Conservation (phyloP, 768 basidiomycete species). For the Suillus clintonianus region DNA sequence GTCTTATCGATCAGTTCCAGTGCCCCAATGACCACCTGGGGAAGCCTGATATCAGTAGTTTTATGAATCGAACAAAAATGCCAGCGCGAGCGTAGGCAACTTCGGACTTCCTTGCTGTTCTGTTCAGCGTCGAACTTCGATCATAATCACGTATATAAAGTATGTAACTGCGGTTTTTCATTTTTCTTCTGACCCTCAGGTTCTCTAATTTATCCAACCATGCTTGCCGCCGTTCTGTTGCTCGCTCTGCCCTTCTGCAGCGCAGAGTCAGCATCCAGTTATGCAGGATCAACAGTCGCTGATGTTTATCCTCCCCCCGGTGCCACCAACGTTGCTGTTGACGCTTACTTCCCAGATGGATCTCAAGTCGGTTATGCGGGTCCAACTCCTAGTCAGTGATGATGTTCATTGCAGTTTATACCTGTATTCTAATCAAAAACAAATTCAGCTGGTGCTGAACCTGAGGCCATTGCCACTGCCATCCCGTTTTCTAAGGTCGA, state of each 20-base stretch:
- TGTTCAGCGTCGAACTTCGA: background rate
- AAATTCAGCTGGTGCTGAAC: constrained; percentile 43
- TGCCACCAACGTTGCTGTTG: constrained; percentile 35
- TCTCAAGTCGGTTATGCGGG: constrained; percentile 48
- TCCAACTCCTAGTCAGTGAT: constrained; percentile 46
- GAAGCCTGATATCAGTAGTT: background rate
- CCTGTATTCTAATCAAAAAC: background rate
- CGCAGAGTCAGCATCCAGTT: constrained; percentile 32
- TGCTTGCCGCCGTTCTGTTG: constrained; percentile 5
- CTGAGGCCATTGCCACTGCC: constrained; percentile 43
- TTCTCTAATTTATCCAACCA: background rate
- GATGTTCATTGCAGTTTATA: background rate
- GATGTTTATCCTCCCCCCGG: constrained; percentile 45
- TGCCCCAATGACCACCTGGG: too few species aligned
- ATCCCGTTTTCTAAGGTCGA: constrained; percentile 39
- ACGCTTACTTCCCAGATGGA: constrained; percentile 42
- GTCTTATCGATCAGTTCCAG: too few species aligned
- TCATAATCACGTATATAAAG: background rate
- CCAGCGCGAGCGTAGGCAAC: too few species aligned
- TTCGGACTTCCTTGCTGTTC: too few species aligned
- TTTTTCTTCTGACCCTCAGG: background rate
- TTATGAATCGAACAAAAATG: too few species aligned
- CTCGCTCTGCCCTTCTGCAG: constrained; percentile 7
- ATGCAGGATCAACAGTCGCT: constrained; percentile 44
- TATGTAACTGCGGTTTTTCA: background rate